Evolutionary conservation across 306 rosid species (phyloP).

Genomic region (Senna siamea): DNA sequence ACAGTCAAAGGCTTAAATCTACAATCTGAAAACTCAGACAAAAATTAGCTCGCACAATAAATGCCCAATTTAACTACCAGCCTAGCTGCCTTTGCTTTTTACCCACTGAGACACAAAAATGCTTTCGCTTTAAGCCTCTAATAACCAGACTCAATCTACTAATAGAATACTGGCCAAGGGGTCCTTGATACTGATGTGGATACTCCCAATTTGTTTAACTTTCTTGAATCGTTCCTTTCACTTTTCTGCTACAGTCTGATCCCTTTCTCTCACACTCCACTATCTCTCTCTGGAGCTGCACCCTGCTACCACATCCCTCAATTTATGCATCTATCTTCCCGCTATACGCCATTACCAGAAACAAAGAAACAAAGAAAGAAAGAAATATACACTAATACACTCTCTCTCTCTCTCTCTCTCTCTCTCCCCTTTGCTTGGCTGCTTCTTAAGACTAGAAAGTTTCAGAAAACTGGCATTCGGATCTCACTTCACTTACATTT

Average conservation of each 20-base stretch:
- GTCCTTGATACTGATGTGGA: conserved; percentile 53
- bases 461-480: conserved; percentile 41
- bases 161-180: conserved; percentile 33
- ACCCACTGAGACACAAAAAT: conserved; percentile 2
- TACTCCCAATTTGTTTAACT: conserved; percentile 55
- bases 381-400: conserved; percentile 24
- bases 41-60: conserved; percentile 50
- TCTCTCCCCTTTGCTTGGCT: conserved; percentile 9
- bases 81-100: conserved; percentile 5
- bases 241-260: conserved; percentile 53
- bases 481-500: conserved; percentile 44
- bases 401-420: conserved; percentile 20
- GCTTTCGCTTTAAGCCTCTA: conserved; percentile 34
- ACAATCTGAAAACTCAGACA: conserved; percentile 29
- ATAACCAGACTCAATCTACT: too few species aligned
- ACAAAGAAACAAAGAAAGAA: neutral
- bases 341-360: conserved; percentile 23
- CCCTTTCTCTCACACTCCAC: conserved; percentile 22
- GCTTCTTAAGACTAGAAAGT: conserved; percentile 38
- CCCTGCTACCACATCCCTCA: conserved; percentile 45
- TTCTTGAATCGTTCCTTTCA: conserved; percentile 74
- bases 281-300: conserved; percentile 45
- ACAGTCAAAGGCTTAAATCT: conserved; percentile 41
- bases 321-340: conserved; percentile 47
- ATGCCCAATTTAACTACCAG: conserved; percentile 47